A percentile compares a stretch with the other conserved stretches of the same genome.
phyloP scores from a whole-genome alignment of 2,329 filamentous ascomycete species.

The Didymella sp. region DNA sequence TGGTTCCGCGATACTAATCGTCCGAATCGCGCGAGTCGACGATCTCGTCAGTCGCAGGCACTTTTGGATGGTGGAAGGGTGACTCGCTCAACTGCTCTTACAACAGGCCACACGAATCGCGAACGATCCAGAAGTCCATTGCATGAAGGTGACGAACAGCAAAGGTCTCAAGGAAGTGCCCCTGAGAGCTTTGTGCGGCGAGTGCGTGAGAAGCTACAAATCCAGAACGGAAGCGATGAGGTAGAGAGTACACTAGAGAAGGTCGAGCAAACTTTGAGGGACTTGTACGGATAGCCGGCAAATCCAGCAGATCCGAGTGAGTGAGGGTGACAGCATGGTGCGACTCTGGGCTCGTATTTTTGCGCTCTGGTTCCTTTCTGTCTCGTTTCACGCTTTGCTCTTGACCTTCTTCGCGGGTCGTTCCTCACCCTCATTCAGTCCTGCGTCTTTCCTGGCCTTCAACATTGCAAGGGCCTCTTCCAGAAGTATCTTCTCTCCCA shows the following conservation, averaged over 20 bases:
- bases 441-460: background rate
- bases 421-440: background rate
- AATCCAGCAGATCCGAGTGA: background rate
- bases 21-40: background rate
- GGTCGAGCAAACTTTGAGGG: background rate
- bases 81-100: background rate
- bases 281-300: background rate
- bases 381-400: background rate
- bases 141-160: background rate
- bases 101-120: background rate
- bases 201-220: background rate
- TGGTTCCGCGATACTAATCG: background rate
- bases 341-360: too few relatives aligned
- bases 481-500: slow-evolving; percentile 31
- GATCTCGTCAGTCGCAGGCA: background rate
- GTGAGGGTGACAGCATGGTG: background rate
- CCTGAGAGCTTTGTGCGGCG: background rate
- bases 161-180: background rate
- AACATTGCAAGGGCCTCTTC: slow-evolving; percentile 23
- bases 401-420: slow-evolving; percentile 13
- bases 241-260: background rate
- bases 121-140: background rate
- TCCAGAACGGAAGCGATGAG: slow-evolving; percentile 2
- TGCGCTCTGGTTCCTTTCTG: background rate
- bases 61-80: too few relatives aligned